Evolutionary conservation across 345 rosid species (phyloP), one percentile per base, ranked within the genome.

Genomic region (Aquilaria yunnanensis): DNA sequence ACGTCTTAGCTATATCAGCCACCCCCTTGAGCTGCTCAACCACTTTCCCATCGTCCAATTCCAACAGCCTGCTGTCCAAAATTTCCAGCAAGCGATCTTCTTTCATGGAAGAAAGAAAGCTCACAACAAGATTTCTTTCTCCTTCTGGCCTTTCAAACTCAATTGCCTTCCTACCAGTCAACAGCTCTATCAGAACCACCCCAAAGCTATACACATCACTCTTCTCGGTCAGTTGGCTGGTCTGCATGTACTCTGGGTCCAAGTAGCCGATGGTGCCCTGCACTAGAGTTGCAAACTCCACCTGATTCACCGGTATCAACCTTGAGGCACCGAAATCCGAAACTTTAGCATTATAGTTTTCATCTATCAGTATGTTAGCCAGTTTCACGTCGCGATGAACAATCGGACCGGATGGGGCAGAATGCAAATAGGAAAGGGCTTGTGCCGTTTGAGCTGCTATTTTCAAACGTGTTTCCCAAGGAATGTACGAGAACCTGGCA

Each of bases 191-290:
- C 30, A 79, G 30, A 12, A 70, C 85, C 47, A 82, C 80, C 0
- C 84, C 78, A 41, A 79, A 82, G 56, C 82, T 79, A 8, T 79
- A 79, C 2, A 81, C 86, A 74, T 81, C 81, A 0, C 86, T 81
- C 60, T 78, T 79, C 50, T 70, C 70, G 0, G 78, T 79, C 6
- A 63, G 67, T 29, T 63, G 64, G 51, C 70, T 63, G 0, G 80
- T 69, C 1, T 51, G 70, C 34, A 70, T 60, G 70, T 81, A 81
- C 34, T 81, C 85, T 12, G 81, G 84, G 64, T 80, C 84, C 47
- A 80, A 49, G 33, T 80, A 80, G 0, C 84, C 81, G 31, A 67
- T 7, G 14, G 85, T 81, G 32, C 85, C 83, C n/a, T 80, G 80
- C 4, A 78, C 76, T 5, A 54, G 58, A 14, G 75, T 67, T 0